Conservation (phyloP, 75 land plant species). For the Larix kaempferi region DNA sequence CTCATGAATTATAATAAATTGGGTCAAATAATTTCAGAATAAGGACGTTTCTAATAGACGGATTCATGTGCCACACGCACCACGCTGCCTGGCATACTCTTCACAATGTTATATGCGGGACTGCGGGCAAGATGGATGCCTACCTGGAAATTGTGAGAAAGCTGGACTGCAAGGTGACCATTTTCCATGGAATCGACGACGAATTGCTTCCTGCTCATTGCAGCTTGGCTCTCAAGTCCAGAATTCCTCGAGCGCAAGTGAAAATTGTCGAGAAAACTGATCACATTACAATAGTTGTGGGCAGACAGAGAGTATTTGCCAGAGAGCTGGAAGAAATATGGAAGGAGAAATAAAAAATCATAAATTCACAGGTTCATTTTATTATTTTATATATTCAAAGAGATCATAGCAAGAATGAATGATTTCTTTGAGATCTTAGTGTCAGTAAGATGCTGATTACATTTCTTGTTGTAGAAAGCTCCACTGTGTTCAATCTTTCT, state of each 20-base stretch:
- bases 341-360: constrained; percentile 7
- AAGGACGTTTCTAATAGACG: constrained; percentile 52
- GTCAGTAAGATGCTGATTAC: too few relatives aligned
- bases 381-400: too few relatives aligned
- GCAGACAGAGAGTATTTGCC: constrained; percentile 69
- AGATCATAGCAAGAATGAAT: too few relatives aligned
- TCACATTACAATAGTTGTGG: constrained; percentile 74
- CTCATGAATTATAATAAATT: too few relatives aligned
- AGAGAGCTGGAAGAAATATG: constrained; percentile 66
- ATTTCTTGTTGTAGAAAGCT: too few relatives aligned
- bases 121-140: constrained; percentile 44
- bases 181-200: constrained; percentile 75
- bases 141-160: constrained; percentile 41
- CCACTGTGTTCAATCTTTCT: too few relatives aligned
- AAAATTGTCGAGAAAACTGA: constrained; percentile 52
- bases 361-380: too few relatives aligned
- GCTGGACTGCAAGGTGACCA: constrained; percentile 36
- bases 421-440: too few relatives aligned
- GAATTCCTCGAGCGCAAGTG: constrained; percentile 42
- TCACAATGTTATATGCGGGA: constrained; percentile 86
- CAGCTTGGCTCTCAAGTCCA: constrained; percentile 43
- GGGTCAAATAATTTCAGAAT: constrained; percentile 36
- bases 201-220: constrained; percentile 69
- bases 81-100: constrained; percentile 89
- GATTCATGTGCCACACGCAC: constrained; percentile 86